These are phyloP conservation scores for Cyanidiococcus yangmingshanensis DNA, from an alignment of 23 red algal species.

Conservation along the genomic window DNA sequence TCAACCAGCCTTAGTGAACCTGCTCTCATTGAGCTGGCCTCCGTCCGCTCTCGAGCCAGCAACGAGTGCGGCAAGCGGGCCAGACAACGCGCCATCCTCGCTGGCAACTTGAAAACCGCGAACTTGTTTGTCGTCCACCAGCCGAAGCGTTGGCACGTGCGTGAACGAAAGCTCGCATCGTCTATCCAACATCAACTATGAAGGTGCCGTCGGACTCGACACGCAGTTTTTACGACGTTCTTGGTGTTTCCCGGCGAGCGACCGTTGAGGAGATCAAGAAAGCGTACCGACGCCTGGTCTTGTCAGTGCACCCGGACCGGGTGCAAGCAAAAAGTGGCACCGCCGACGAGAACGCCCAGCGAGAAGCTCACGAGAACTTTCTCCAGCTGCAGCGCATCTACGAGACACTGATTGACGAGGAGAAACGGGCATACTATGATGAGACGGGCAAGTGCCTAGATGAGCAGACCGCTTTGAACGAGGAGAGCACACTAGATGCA, in stretches of 20 bases:
- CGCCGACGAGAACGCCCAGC: background rate
- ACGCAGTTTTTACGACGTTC: constrained; percentile 63
- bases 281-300: constrained; percentile 36
- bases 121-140: too few species aligned
- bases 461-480: constrained; percentile 3
- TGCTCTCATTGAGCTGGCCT: too few species aligned
- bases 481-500: constrained; percentile 19
- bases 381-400: constrained; percentile 35
- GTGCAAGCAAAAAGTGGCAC: background rate
- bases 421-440: constrained; percentile 38
- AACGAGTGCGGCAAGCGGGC: too few species aligned
- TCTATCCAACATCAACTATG: too few species aligned
- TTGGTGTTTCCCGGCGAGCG: constrained; percentile 57
- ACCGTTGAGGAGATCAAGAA: constrained; percentile 48
- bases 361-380: constrained; percentile 32
- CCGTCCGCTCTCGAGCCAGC: too few species aligned
- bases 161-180: too few species aligned
- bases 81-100: too few species aligned
- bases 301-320: constrained; percentile 22
- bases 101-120: too few species aligned
- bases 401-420: constrained; percentile 37
- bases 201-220: too few species aligned
- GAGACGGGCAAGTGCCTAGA: constrained; percentile 30
- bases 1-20: too few species aligned
- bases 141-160: too few species aligned